These are phyloP conservation scores for Tulasnella sp. DNA, from an alignment of 768 basidiomycete species.

Conservation along the genomic window DNA sequence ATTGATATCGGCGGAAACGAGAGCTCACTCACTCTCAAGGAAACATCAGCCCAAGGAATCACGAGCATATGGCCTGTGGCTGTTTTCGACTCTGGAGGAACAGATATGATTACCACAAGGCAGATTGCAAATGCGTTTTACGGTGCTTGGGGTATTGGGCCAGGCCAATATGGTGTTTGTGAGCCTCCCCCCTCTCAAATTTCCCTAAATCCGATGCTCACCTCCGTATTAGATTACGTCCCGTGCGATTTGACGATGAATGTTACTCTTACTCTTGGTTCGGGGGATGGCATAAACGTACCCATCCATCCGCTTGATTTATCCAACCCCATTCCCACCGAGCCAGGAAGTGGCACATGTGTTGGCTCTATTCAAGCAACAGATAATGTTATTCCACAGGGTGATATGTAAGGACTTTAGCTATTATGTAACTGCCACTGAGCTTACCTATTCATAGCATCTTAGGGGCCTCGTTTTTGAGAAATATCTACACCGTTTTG, in stretches of 20 bases:
- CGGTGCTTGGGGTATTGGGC: slow-evolving; percentile 52
- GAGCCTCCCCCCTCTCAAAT: slow-evolving; percentile 23
- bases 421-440: neutral
- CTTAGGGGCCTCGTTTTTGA: slow-evolving; percentile 65
- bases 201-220: slow-evolving; percentile 1
- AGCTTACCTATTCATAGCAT: slow-evolving; percentile 35
- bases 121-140: slow-evolving; percentile 62
- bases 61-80: slow-evolving; percentile 39
- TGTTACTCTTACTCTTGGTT: slow-evolving; percentile 50
- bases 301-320: slow-evolving; percentile 67
- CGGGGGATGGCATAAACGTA: slow-evolving; percentile 35
- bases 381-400: slow-evolving; percentile 1
- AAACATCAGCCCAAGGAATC: slow-evolving; percentile 23
- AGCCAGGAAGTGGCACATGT: slow-evolving; percentile 9
- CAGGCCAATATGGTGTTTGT: slow-evolving; percentile 49
- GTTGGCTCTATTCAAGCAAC: slow-evolving; percentile 13
- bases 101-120: slow-evolving; percentile 48
- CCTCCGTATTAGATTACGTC: slow-evolving; percentile 44
- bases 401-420: slow-evolving; percentile 14
- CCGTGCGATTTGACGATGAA: slow-evolving; percentile 61
- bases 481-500: slow-evolving; percentile 66
- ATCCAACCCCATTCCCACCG: slow-evolving; percentile 30
- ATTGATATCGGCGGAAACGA: slow-evolving; percentile 41
- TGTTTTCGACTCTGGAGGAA: slow-evolving; percentile 60
- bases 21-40: slow-evolving; percentile 32